Base-by-base conservation (phyloP, 768 basidiomycete species). In the Tubosaeta sp. region DNA sequence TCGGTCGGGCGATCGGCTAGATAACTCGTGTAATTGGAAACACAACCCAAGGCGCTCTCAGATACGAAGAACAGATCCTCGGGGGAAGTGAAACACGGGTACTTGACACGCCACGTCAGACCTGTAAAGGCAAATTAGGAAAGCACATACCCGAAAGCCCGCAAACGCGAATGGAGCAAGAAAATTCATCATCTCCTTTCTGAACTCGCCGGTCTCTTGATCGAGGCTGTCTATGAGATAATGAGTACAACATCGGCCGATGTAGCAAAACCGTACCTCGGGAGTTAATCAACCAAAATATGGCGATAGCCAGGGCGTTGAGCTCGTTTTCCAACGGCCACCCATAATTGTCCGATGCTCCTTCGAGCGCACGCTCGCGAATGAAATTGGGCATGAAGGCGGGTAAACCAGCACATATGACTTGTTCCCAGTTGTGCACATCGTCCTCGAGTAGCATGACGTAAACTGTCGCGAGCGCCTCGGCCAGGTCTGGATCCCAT, bases 361-460 rank as follows among this genome's bases (percentile, higher is more conserved):
- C 72, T 39, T 70, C 68, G 37, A 75, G 69, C 10, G 81, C 62
- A 19, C 72, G 69, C 6, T 66, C 54, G 19, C 71, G 71, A 25
- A 83, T 53, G 56, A 73, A 79, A 1, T 42, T 47, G 34, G 68
- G 67, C 14, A 81, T 65, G 51, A 81, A 76, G 0, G 51, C 33
- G 4, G 72, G 71, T 11, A 80, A 61, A 37, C 69, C 71, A 6
- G 78, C 77, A 61, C 72, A 71, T 44, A 71, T 59, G 13, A 82
- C 68, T 53, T 78, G 80, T 46, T 70, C 69, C 35, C 72, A 58
- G 59, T 82, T 83, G 54, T 71, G 75, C 43, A 71, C 74, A 48
- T 74, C 77, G 26, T 81, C 76, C 55, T 84, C 82, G 31, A 82
- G 73, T 38, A 83, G 67, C 80, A 86, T 83, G 33, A 78, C 62